Evolutionary conservation across 768 basidiomycete species (phyloP).

Genomic region (Cystobasidium ongulense): DNA sequence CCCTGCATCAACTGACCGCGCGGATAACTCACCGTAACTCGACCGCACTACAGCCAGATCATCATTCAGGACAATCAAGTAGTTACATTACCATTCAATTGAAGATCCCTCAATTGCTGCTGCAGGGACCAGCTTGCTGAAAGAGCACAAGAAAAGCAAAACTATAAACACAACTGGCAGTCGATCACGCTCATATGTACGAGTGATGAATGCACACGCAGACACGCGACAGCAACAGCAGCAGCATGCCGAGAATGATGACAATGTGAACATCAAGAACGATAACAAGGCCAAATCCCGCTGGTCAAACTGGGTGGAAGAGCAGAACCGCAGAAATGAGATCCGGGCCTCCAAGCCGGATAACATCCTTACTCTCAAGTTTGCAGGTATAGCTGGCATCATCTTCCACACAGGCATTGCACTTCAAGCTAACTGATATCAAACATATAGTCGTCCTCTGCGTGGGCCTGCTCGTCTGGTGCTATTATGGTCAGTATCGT

Average conservation of each 20-base stretch:
- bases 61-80: too few species aligned
- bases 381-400: constrained; percentile 20
- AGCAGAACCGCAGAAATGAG: constrained; percentile 1
- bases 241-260: background rate
- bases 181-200: background rate
- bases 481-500: constrained; percentile 10
- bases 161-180: too few species aligned
- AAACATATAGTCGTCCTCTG: constrained; percentile 18
- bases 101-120: too few species aligned
- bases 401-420: too few species aligned
- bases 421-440: background rate
- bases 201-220: background rate
- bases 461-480: constrained; percentile 22
- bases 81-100: too few species aligned
- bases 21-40: too few species aligned
- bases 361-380: background rate
- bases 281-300: background rate
- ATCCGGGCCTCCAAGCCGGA: background rate
- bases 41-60: too few species aligned
- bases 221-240: background rate
- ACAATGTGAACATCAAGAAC: background rate
- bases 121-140: too few species aligned
- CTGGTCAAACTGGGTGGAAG: background rate
- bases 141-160: too few species aligned
- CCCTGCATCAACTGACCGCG: too few species aligned